Base-by-base conservation (phyloP, 2,329 filamentous ascomycete genomes). In the Ophiostoma himal-ulmi region DNA sequence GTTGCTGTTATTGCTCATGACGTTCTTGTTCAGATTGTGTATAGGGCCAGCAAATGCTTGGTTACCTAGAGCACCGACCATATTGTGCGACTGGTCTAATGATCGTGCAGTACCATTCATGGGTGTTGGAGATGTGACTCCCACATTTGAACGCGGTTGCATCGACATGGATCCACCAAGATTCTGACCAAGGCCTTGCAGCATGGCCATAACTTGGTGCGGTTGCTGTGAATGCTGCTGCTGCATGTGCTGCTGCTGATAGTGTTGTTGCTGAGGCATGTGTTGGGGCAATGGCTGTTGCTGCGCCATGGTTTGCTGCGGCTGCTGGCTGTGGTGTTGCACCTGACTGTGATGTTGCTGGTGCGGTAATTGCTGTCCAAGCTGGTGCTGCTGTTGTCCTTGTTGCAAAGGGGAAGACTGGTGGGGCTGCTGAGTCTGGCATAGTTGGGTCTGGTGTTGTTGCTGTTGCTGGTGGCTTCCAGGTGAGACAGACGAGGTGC, bases 401-500 rank as follows among this genome's bases (percentile, higher is more conserved):
- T 26, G 54, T 14, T 70, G 73, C 37, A 26, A 48, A 10, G 37
- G 36, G 26, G 17, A 13, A n/a, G 64, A 70, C 39, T 71, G 71
- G 11, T 68, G 68, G 5, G 48, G 69, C 5, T 64, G 67, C 57
- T 71, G 73, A 17, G 78, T 75, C 8, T 80, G 74, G 26, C 71
- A 71, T 7, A 73, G 71, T 22, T 72, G 34, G 71, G 71, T 39
- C 74, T 72, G 20, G 78, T 52, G 68, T 4, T 34, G 76, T 22
- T 69, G 69, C 5, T 37, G 22, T 11, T 68, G 70, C 22, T 71
- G 72, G 1, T 68, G 66, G 26, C 36, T 57, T 37, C 62, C 57
- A 5, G 68, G 30, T 3, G 70, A 57, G 1, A 71, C 4, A 1
- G 69, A n/a, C 5, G 62, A n/a, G 69, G 86, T 78, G 80, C 84